Base-by-base conservation (phyloP, 352 stramenopile species). In the Pythium rishiriense region DNA sequence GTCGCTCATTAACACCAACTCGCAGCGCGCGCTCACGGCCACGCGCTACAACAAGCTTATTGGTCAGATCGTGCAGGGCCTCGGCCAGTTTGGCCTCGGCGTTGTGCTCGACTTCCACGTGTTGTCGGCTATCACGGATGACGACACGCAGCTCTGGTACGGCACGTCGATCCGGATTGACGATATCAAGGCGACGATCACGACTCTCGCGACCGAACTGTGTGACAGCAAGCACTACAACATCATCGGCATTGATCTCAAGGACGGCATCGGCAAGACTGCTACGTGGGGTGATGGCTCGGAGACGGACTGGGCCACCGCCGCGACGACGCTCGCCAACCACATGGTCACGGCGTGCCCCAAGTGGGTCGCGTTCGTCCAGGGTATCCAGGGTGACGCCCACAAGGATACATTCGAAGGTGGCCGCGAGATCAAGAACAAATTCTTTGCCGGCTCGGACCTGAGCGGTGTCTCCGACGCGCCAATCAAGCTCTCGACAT, bases 181-280 rank as follows among this genome's bases (percentile, higher is more conserved):
- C 10, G 83, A 95, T 47, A 93, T 90, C 69, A 82, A 93, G 71
- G 79, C 68, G 8, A 81, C 86, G n/a, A 91, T 95, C 70, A 75
- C 81, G 51, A 90, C 78, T 52, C 66, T 95, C 42, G 74, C 82
- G 9, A 72, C 79, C 37, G 79, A 75, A 31, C 69, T 95, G 50
- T 95, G 86, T 64, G 78, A 93, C 66, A 77, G 71, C 53, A 90
- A 83, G 62, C 83, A 95, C 70, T 95, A 83, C 46, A 95, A 95
- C 68, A 77, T 95, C 50, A 90, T 95, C 47, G 86, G 86, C 21
- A 79, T 95, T 57, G 86, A 95, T 39, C 76, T 95, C 24, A 95
- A 95, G 69, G 83, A 93, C 61, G 62, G 74, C 19, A 41, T 88
- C 9, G 80, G 80, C 47, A 77, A 67, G 24, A 76, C 83, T 33